These are phyloP conservation scores for Circinella umbellata DNA, from an alignment of 371 early-diverging fungal genomes.

Conservation along the genomic window DNA sequence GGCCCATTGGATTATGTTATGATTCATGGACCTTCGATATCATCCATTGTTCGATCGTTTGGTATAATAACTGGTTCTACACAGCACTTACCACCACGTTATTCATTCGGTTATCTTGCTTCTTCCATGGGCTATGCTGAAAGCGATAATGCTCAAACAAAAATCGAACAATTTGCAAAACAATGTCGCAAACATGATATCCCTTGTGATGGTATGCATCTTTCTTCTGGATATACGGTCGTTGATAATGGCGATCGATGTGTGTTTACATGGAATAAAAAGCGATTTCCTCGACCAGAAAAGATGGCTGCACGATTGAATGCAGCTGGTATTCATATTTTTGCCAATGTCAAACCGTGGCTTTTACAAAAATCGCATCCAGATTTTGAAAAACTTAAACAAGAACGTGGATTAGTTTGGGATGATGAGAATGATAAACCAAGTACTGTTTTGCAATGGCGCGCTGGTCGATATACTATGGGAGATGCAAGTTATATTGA, in stretches of 20 bases:
- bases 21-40: constrained; percentile 55
- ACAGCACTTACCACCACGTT: constrained; percentile 53
- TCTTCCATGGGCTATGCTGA: constrained; percentile 71
- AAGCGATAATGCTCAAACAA: constrained; percentile 54
- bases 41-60: constrained; percentile 43
- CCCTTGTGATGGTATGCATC: constrained; percentile 67
- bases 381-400: constrained; percentile 36
- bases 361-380: constrained; percentile 57
- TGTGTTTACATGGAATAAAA: constrained; percentile 67
- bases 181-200: constrained; percentile 48
- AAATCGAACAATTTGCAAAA: constrained; percentile 47
- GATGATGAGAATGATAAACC: constrained; percentile 34
- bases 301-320: constrained; percentile 37
- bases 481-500: constrained; percentile 61
- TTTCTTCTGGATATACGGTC: constrained; percentile 67
- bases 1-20: constrained; percentile 61
- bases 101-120: constrained; percentile 64
- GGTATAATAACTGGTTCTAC: constrained; percentile 50
- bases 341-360: constrained; percentile 74
- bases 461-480: constrained; percentile 55
- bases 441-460: constrained; percentile 52
- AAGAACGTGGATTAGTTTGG: constrained; percentile 52
- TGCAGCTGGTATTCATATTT: constrained; percentile 50
- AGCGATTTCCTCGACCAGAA: constrained; percentile 55
- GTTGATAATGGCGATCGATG: constrained; percentile 50